Evolutionary conservation across 2,329 filamentous ascomycete genomes (phyloP).

Genomic region (Tolypocladium pustulatum): DNA sequence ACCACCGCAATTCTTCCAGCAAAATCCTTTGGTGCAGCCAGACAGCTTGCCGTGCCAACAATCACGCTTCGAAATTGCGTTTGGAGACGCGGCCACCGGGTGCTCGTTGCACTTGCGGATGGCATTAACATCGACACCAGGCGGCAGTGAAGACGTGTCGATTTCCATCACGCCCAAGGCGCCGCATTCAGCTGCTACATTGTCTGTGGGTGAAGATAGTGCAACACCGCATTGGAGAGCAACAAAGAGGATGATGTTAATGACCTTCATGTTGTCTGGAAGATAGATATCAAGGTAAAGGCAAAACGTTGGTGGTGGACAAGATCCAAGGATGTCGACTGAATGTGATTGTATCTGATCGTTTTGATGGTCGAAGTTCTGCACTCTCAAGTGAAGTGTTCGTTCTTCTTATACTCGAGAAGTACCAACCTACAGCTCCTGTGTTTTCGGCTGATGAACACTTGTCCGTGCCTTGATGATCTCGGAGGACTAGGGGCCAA

Average conservation of each 20-base stretch:
- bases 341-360: not conserved
- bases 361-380: not conserved
- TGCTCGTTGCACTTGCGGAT: constrained; percentile 2
- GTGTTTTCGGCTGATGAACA: not conserved
- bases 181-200: not conserved
- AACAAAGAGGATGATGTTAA: not conserved
- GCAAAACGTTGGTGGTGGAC: not conserved
- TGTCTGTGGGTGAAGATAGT: not conserved
- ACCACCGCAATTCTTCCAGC: constrained; percentile 1
- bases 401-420: not conserved
- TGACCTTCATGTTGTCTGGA: not conserved
- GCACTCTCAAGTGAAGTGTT: not conserved
- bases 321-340: not conserved
- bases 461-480: not conserved
- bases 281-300: not conserved
- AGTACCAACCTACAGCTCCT: not conserved
- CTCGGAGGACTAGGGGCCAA: not conserved
- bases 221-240: not conserved
- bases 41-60: constrained; percentile 1
- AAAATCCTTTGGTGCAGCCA: constrained; percentile 2
- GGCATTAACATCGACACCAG: not conserved
- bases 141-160: not conserved
- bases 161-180: constrained; percentile 1
- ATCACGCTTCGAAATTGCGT: not conserved
- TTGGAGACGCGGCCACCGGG: not conserved